phyloP scores from a whole-genome alignment of 2,329 filamentous ascomycete species.

The Botrytis elliptica region DNA sequence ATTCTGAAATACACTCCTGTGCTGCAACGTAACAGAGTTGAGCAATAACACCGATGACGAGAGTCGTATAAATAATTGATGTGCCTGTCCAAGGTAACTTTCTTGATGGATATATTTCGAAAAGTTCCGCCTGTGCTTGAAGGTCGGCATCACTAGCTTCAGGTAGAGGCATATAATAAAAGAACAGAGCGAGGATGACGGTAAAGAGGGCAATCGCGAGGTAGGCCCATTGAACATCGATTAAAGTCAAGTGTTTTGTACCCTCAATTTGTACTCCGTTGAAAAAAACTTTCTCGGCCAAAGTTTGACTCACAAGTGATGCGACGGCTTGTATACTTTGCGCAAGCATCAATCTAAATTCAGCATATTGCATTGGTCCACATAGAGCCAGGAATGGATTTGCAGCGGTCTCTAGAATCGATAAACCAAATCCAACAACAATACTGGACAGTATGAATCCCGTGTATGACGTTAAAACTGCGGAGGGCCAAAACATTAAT shows the following conservation, averaged over 20 bases:
- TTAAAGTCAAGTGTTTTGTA: slow-evolving; percentile 51
- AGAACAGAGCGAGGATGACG: slow-evolving; percentile 65
- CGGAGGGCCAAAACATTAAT: slow-evolving; percentile 85
- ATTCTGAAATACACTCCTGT: slow-evolving; percentile 65
- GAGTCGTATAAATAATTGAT: slow-evolving; percentile 41
- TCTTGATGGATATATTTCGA: slow-evolving; percentile 29
- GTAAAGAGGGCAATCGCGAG: slow-evolving; percentile 76
- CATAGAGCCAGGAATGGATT: slow-evolving; percentile 73
- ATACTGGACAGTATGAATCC: slow-evolving; percentile 75
- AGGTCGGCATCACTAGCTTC: slow-evolving; percentile 54
- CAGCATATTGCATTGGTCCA: slow-evolving; percentile 69
- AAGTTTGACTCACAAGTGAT: slow-evolving; percentile 67
- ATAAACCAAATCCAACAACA: slow-evolving; percentile 74
- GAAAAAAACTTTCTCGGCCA: slow-evolving; percentile 76
- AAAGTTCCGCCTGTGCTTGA: slow-evolving; percentile 46
- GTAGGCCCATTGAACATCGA: slow-evolving; percentile 82
- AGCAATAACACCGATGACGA: slow-evolving; percentile 70
- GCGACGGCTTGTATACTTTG: slow-evolving; percentile 77
- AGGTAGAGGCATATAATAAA: slow-evolving; percentile 66
- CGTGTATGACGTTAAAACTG: slow-evolving; percentile 69
- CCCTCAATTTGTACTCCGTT: slow-evolving; percentile 45
- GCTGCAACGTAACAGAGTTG: slow-evolving; percentile 79
- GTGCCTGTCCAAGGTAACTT: slow-evolving; percentile 43
- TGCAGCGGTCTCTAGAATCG: slow-evolving; percentile 75
- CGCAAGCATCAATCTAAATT: slow-evolving; percentile 71